Base-by-base conservation (phyloP, 2,329 filamentous ascomycete species). In the Aspergillus sergii region DNA sequence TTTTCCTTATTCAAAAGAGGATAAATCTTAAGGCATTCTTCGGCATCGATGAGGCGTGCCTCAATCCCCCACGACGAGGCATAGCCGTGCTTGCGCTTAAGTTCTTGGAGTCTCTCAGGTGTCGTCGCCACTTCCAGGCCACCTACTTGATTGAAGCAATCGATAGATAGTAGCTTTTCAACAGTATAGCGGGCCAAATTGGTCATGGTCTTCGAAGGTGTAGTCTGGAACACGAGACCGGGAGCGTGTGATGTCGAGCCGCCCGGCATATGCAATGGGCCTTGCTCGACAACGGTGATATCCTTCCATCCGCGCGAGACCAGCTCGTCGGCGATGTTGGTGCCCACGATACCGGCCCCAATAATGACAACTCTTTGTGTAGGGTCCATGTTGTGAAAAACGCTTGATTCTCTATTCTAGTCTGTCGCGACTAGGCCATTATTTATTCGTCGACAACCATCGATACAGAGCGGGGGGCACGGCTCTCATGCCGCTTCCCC, bases 181-280 rank as follows among this genome's bases (percentile, higher is more conserved):
- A 89, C 82, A 0, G 87, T 89, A 71, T 89, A 89, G 53, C 81
- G 81, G 2, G 87, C 88, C 58, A 89, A 82, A 4, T 80, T 73
- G 6, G 83, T 87, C 85, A 89, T 75, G 6, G 73, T 75, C 57
- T 75, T 76, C 0, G 71, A 75, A 0, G 71, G 64, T 4, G 85
- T 89, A 9, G 85, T 89, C 71, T 89, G 87, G 68, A 88, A 89
- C 0, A 89, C 87, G 3, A 89, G 80, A 0, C 87, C 87, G 0
- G 87, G 87, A 5, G 87, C 87, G 66, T 89, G 87, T 8, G 87
- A 89, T 8, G 88, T 89, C 32, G 88, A 89, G 51, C 87, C 87
- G 30, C 88, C 87, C 0, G 87, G 87, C 82, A 89, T 84, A 62
- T 80, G 77, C 66, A 89, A 73, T 3, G 87, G 87, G 0, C 87